These are phyloP conservation scores for Metschnikowia arizonensis DNA, from an alignment of 805 yeast species.

Conservation along the genomic window DNA sequence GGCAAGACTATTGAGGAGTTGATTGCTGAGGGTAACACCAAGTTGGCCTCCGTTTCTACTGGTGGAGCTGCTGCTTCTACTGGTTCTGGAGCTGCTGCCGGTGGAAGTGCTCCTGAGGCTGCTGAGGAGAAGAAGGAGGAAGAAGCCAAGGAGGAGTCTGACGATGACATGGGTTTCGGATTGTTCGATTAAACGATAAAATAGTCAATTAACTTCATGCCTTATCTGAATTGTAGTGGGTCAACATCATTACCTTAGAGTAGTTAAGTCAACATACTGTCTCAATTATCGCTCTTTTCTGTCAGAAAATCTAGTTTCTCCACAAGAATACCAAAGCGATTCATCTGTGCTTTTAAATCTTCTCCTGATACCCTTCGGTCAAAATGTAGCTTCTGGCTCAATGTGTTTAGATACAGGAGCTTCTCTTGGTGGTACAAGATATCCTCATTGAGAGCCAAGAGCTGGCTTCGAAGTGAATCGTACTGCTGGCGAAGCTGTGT, in stretches of 20 bases:
- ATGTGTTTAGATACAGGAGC: slow-evolving; percentile 22
- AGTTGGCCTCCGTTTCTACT: slow-evolving; percentile 95
- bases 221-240: too few species aligned
- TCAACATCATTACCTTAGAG: too few species aligned
- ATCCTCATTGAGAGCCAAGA: slow-evolving; percentile 15
- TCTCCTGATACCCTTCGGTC: background rate
- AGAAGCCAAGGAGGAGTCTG: slow-evolving; percentile 62
- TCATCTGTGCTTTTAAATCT: slow-evolving; percentile 17
- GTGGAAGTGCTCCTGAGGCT: slow-evolving; percentile 65
- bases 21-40: slow-evolving; percentile 91
- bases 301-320: slow-evolving; percentile 20
- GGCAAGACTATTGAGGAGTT: slow-evolving; percentile 90
- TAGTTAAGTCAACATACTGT: too few species aligned
- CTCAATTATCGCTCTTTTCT: background rate
- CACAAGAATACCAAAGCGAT: slow-evolving; percentile 26
- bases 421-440: slow-evolving; percentile 29
- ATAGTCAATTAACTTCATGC: slow-evolving; percentile 2
- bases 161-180: slow-evolving; percentile 87
- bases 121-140: slow-evolving; percentile 67
- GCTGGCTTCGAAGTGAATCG: slow-evolving; percentile 9
- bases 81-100: slow-evolving; percentile 66
- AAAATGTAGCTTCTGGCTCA: slow-evolving; percentile 13
- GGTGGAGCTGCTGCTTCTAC: slow-evolving; percentile 95
- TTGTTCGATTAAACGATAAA: slow-evolving; percentile 78
- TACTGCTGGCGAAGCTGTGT: slow-evolving; percentile 9